phyloP scores from a whole-genome alignment of 2,329 filamentous ascomycete species.

The Phaeophleospora eucalypticola region DNA sequence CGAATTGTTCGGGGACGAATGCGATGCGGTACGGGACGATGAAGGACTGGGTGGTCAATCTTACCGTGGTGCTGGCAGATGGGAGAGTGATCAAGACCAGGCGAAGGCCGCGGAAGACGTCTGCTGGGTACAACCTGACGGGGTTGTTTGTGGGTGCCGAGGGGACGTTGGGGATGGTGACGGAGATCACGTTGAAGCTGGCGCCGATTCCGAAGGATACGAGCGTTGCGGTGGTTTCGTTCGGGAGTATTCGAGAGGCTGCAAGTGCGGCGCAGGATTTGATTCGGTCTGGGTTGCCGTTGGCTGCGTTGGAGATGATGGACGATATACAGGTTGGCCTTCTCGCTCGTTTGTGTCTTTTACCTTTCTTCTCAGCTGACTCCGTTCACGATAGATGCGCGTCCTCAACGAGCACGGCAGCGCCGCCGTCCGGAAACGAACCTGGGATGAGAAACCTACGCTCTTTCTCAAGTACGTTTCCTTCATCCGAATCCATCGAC shows the following conservation, averaged over 20 bases:
- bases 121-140: conserved; percentile 79
- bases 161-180: conserved; percentile 75
- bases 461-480: conserved; percentile 64
- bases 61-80: conserved; percentile 76
- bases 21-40: conserved; percentile 74
- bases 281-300: conserved; percentile 69
- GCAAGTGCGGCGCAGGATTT: conserved; percentile 69
- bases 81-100: conserved; percentile 76
- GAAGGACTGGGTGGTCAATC: conserved; percentile 82
- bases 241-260: conserved; percentile 71
- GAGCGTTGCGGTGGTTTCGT: conserved; percentile 74
- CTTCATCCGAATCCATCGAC: too few relatives aligned
- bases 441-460: conserved; percentile 72
- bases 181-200: conserved; percentile 77
- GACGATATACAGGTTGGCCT: conserved; percentile 65
- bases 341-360: too few relatives aligned
- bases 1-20: conserved; percentile 67
- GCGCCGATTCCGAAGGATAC: conserved; percentile 71
- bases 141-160: conserved; percentile 76
- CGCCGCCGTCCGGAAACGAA: conserved; percentile 63
- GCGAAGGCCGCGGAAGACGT: conserved; percentile 70
- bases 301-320: conserved; percentile 81
- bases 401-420: conserved; percentile 62
- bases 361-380: too few relatives aligned
- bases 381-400: conserved; percentile 51